Evolutionary conservation across 192 early-diverging fungal species (phyloP), one percentile per base, ranked within the genome.

Genomic region (Haplosporangium gracile): DNA sequence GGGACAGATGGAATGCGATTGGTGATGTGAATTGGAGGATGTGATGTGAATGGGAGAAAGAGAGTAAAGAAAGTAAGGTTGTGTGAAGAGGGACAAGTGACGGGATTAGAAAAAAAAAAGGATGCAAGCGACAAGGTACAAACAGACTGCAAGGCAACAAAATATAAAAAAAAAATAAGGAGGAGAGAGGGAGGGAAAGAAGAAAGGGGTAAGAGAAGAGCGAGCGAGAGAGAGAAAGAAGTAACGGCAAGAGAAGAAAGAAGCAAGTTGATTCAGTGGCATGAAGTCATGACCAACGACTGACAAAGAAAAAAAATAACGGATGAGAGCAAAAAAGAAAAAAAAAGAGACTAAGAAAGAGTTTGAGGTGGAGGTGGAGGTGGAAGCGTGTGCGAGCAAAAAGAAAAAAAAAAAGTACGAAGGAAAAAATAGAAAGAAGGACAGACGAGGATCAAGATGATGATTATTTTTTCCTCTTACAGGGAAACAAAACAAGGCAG

Each of bases 91-190:
- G 42, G n/a, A 26, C 13, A 47, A 49, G 24, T 36, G 51, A 68
- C 29, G 39, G 45, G 40, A 49, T 22, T 43, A 42, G 57, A 63
- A 49, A 63, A 5, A 75, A 60, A 75, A 75, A 60, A 75, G 29
- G 49, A 51, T 1, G 49, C 49, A 20, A 51, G 49, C 20, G 49
- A 51, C 49, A 51, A 22, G 20, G 49, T 51, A 51, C 29, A 69
- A 38, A 77, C 11, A 16, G 57, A 43, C 7, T 69, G 39, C 55
- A 45, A 13, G n/a, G 71, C 8, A n/a, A 26, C 29, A 26, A 63
- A 10, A 26, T 45, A 42, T 53, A 51, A 16, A 24, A 73, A 29
- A 72, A 39, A 2, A 15, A 40, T 11, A 32, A 39, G n/a, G 68
- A 60, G 68, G 70, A 57, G 29, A n/a, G 42, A 47, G 34, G 55